phyloP scores from a whole-genome alignment of 345 rosid species.

The Ailanthus altissimus region DNA sequence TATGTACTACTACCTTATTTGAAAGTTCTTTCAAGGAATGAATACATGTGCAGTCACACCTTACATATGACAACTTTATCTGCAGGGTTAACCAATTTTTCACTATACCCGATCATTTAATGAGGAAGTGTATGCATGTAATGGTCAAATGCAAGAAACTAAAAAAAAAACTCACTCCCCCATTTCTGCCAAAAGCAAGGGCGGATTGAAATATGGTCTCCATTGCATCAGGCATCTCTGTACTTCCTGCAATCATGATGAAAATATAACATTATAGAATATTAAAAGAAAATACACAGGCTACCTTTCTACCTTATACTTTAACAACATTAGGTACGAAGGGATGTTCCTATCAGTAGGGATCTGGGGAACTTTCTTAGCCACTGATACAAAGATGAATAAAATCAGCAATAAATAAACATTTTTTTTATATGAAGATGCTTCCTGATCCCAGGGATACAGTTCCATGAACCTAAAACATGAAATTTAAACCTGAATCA shows the following conservation, averaged over 20 bases:
- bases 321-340: background rate
- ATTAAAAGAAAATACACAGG: background rate
- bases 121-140: background rate
- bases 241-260: conserved; percentile 52
- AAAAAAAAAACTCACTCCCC: conserved; percentile 63
- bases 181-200: conserved; percentile 71
- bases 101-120: background rate
- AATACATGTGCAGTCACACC: background rate
- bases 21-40: background rate
- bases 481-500: background rate
- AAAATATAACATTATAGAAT: conserved; percentile 12
- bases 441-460: background rate
- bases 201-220: conserved; percentile 92
- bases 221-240: conserved; percentile 94
- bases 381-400: background rate
- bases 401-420: background rate
- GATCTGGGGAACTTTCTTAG: background rate
- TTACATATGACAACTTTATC: background rate
- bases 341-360: background rate
- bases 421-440: background rate
- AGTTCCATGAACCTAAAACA: background rate
- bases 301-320: background rate
- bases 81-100: background rate
- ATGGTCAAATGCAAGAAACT: background rate
- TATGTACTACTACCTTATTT: background rate